These are phyloP conservation scores for maize (Zea mays) DNA, from an alignment of 176 grass and related monocot species.

Conservation along the genomic window Zm-B73-REFERENCE-NAM-5.0 NC_050099.1:207890001-207890500, in stretches of 20 bases:
- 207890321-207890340: neutral
- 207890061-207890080: too few relatives aligned
- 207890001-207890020: neutral
- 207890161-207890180: neutral
- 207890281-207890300: neutral
- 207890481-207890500: neutral
- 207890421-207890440: neutral
- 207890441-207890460: neutral
- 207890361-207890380: neutral
- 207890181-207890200: neutral
- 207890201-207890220: neutral
- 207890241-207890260: neutral
- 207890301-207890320: neutral
- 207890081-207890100: too few relatives aligned
- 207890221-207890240: neutral
- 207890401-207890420: neutral
- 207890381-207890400: neutral
- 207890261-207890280: neutral
- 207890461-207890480: constrained; percentile 15
- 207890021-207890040: neutral
- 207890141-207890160: neutral
- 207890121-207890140: neutral
- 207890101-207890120: too few relatives aligned
- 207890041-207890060: too few relatives aligned
- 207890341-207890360: constrained; percentile 12